Evolutionary conservation across 306 rosid genomes (phyloP).

Genomic region (Dicorynia guianensis): DNA sequence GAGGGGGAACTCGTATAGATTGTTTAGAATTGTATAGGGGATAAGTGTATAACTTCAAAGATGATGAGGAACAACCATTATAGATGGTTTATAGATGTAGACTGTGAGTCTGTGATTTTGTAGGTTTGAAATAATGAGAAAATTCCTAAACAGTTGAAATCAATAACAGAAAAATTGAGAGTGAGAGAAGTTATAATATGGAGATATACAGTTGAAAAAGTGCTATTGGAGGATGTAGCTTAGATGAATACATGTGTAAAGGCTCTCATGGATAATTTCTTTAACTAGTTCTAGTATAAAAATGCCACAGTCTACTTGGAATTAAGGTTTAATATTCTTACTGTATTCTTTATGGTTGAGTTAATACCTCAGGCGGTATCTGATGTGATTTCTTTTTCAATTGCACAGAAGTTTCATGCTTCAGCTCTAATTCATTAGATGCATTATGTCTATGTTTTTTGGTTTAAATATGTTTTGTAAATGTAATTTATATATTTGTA

Average conservation of each 20-base stretch:
- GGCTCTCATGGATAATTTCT: not conserved
- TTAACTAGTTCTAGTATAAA: not conserved
- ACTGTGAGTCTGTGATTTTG: not conserved
- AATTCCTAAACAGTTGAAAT: not conserved
- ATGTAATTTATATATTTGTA: not conserved
- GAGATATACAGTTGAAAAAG: not conserved
- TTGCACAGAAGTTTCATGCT: not conserved
- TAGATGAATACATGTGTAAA: not conserved
- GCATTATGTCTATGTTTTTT: not conserved
- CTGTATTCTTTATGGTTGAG: not conserved
- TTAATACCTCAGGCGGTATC: not conserved
- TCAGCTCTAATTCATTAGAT: not conserved
- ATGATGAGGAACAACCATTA: too few relatives aligned
- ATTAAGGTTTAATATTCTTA: not conserved
- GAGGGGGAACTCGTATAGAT: not conserved
- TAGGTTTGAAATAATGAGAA: not conserved
- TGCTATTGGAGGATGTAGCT: not conserved
- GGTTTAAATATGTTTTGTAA: not conserved
- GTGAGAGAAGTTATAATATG: not conserved
- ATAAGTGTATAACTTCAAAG: too few relatives aligned
- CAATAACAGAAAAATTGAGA: not conserved
- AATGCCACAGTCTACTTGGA: not conserved
- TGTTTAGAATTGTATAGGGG: too few relatives aligned
- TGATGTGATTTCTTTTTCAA: not conserved
- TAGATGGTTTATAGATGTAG: too few relatives aligned